phyloP scores from a whole-genome alignment of 2,329 filamentous ascomycete species.

The Ceratocystis albifundus region DNA sequence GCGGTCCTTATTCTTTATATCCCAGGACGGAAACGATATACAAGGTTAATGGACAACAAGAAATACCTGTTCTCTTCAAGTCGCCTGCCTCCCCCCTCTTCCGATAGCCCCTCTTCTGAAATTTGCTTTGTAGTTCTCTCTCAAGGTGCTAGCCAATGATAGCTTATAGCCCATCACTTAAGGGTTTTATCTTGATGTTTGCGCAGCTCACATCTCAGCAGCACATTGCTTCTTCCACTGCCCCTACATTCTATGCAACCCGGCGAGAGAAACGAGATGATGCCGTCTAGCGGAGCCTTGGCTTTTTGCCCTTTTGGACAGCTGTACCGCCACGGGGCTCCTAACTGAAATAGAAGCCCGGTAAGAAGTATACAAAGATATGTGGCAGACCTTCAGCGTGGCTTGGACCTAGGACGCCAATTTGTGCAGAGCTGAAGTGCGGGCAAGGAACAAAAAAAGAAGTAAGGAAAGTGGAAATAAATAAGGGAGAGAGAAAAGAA shows the following conservation, averaged over 20 bases:
- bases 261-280: background rate
- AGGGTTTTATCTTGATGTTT: background rate
- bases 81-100: background rate
- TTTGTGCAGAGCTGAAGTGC: background rate
- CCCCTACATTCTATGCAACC: background rate
- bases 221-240: background rate
- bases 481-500: background rate
- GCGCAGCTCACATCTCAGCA: background rate
- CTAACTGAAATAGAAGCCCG: background rate
- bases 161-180: background rate
- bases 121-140: background rate
- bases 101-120: background rate
- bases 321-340: background rate
- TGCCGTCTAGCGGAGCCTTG: background rate
- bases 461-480: background rate
- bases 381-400: slow-evolving; percentile 1
- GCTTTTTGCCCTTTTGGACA: background rate
- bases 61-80: background rate
- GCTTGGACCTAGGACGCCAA: slow-evolving; percentile 1
- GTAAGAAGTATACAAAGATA: background rate
- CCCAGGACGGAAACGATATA: background rate
- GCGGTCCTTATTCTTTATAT: background rate
- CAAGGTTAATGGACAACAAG: background rate
- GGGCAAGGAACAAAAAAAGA: background rate
- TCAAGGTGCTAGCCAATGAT: background rate